Evolutionary conservation across 2,329 filamentous ascomycete genomes (phyloP), one percentile per base, ranked within the genome.

Genomic region (Aspergillus japonicus): DNA sequence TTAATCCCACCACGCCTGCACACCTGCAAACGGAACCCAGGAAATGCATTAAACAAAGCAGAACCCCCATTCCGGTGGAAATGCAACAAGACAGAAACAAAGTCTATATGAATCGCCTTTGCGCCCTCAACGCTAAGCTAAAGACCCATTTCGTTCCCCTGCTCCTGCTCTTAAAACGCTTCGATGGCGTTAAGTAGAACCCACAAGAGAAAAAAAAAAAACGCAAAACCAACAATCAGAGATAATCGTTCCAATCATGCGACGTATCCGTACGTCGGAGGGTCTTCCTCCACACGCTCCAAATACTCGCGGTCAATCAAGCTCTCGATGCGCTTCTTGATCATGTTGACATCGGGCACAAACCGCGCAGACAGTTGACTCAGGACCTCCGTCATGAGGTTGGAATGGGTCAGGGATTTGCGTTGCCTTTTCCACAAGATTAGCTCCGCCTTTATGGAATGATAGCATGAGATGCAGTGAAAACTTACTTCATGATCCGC

Each of bases 301-400:
- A 83, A 67, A 66, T 83, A 83, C 62, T 83, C 81, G 50, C 81
- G 76, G 60, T 83, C 81, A 57, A 83, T 83, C 63, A 83, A 66
- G 63, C 78, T 81, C 64, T 83, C 81, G 50, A 83, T 82, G 33
- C 80, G 75, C 63, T 78, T 80, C 68, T 83, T 83, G 65, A 83
- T 75, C 80, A 83, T 82, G 54, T 75, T 76, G 23, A 83, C 77
- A 61, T 83, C 81, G 0, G 81, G 81, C 35, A 77, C 75, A 62
- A 83, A 83, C 35, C 81, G 77, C 8, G 73, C 65, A 1, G 77
- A 77, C 4, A 83, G 69, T 60, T 83, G 81, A 4, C 75, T 70
- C 44, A 83, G 76, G 5, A 82, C 80, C 67, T 83, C 81, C 12
- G 76, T 78, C 67, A 83, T 80, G 44, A 83, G 70, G 53, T 81